These are phyloP conservation scores for Didymella pomorum DNA, from an alignment of 2,329 filamentous ascomycete species.

Conservation along the genomic window DNA sequence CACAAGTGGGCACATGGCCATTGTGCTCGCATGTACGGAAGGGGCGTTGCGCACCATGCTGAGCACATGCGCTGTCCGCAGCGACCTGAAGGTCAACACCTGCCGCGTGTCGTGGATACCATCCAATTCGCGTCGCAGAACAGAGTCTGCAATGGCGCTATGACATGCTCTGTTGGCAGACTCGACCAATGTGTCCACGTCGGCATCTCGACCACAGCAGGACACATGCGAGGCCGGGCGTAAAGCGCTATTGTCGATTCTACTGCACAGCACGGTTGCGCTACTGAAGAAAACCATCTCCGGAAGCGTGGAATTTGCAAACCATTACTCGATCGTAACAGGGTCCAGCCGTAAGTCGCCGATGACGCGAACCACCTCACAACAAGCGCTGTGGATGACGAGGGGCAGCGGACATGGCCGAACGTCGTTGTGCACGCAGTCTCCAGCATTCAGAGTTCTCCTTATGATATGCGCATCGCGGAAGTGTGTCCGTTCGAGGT, in stretches of 20 bases:
- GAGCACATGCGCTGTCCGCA: neutral
- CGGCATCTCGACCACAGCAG: conserved; percentile 13
- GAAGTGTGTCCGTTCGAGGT: neutral
- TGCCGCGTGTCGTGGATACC: conserved; percentile 30
- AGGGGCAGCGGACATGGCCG: conserved; percentile 12
- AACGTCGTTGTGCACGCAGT: neutral
- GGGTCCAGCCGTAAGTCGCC: conserved; percentile 23
- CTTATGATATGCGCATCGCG: neutral
- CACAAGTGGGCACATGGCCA: neutral
- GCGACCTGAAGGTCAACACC: neutral
- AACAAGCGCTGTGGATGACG: conserved; percentile 2
- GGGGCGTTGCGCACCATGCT: conserved; percentile 3
- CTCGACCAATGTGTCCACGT: conserved; percentile 6
- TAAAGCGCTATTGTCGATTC: conserved; percentile 14
- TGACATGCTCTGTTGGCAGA: conserved; percentile 10
- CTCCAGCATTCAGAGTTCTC: neutral
- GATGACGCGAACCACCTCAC: conserved; percentile 14
- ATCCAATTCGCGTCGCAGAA: conserved; percentile 16
- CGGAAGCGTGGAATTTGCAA: conserved; percentile 29
- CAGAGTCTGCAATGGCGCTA: conserved; percentile 20
- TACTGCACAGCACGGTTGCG: conserved; percentile 15
- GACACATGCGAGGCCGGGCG: conserved; percentile 12
- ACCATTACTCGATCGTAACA: conserved; percentile 50
- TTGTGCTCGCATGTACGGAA: neutral
- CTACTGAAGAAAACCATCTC: conserved; percentile 23